Evolutionary conservation across 306 rosid genomes (phyloP), one percentile per base, ranked within the genome.

Genomic region (Ochetophila trinervis): DNA sequence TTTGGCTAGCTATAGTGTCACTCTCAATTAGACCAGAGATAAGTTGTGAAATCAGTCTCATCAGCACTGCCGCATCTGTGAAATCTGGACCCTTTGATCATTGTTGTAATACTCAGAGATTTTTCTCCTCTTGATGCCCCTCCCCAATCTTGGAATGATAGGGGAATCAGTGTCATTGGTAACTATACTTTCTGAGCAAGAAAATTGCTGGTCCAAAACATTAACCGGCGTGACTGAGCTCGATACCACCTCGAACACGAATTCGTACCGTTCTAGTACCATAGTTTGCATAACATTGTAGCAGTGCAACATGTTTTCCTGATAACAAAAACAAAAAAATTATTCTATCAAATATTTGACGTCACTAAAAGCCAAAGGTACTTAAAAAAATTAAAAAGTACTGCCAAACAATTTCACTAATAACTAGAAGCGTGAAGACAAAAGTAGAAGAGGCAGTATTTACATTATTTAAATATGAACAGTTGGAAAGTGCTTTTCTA

Each of bases 201-300:
- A 76, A 76, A 87, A 89, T 57, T 76, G 81, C 45, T 80, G 88
- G 73, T 93, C 98, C 35, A 93, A 78, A 62, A 93, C 98, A 81
- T 87, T 89, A 40, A 70, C 83, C 47, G 94, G 77, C 24, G 98
- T 89, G 36, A 63, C 83, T 8, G 89, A 77, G 73, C 95, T 87
- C 49, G 85, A 71, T 68, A 74, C 79, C 61, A 30, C 73, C 37
- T 74, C 89, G 18, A 78, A 62, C 52, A 72, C 75, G 13, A 83
- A 74, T 58, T 85, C 88, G 68, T 84, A 82, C 63, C 79, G 96
- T 54, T 82, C 86, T 40, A 73, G 77, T 23, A 66, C 78, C 34
- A 72, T 70, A 42, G 78, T 95, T 60, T 87, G 78, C 68, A 89
- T 70, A 5, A 76, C 83, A 23, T 75, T 70, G 60, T 71, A 85